These are phyloP conservation scores for Scheffersomyces segobiensis DNA, from an alignment of 1,139 yeast species.

Conservation along the genomic window DNA sequence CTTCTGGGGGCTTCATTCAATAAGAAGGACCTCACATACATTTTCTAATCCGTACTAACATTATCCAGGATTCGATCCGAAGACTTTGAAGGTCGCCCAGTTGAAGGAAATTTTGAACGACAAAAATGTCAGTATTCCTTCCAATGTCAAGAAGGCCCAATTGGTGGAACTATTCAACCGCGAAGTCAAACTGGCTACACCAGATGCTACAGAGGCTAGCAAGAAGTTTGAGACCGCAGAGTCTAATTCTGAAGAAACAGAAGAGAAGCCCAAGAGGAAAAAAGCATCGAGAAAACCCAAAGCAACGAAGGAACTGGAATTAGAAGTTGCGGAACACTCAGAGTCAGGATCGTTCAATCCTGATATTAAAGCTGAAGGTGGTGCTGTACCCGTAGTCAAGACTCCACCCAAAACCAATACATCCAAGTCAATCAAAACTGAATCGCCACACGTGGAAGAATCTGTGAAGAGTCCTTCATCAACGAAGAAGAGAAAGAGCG, in stretches of 20 bases:
- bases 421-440: not conserved
- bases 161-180: constrained; percentile 54
- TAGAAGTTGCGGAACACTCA: constrained; percentile 1
- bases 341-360: not conserved
- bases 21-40: not conserved
- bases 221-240: constrained; percentile 30
- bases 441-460: not conserved
- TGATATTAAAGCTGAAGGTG: not conserved
- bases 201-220: constrained; percentile 34
- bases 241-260: constrained; percentile 1
- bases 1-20: not conserved
- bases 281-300: constrained; percentile 9
- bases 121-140: constrained; percentile 56
- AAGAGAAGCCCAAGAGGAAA: constrained; percentile 16
- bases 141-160: constrained; percentile 64
- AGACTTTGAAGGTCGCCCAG: constrained; percentile 59
- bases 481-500: not conserved
- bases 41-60: constrained; percentile 9
- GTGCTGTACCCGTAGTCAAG: not conserved
- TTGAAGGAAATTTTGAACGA: constrained; percentile 61
- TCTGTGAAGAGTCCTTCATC: not conserved
- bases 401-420: not conserved
- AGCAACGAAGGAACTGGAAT: constrained; percentile 1
- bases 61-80: constrained; percentile 59
- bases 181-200: constrained; percentile 32